A percentile compares a stretch with the other conserved stretches of the same genome.
phyloP scores from a whole-genome alignment of 106 monocot species.

The Ottelia alismoides region DNA sequence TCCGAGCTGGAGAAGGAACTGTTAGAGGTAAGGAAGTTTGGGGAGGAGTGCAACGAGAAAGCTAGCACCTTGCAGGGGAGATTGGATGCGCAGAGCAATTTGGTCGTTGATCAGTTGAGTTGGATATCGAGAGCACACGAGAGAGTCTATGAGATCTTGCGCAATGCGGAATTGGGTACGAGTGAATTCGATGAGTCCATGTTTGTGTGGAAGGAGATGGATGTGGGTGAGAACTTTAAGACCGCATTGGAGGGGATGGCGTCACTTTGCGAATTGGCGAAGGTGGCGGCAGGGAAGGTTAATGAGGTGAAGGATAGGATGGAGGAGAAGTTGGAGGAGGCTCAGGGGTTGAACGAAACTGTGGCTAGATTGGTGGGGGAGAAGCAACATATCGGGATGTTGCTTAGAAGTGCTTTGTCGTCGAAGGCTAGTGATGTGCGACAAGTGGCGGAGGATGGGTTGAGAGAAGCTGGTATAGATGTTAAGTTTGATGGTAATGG shows the following conservation, averaged over 20 bases:
- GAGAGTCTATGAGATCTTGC: slow-evolving; percentile 31
- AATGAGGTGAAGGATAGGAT: slow-evolving; percentile 24
- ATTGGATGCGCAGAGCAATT: too few relatives aligned
- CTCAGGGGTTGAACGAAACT: slow-evolving; percentile 29
- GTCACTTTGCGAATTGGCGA: slow-evolving; percentile 48
- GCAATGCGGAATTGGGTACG: slow-evolving; percentile 15
- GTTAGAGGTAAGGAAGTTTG: too few relatives aligned
- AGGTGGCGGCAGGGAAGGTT: slow-evolving; percentile 49
- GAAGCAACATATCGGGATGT: slow-evolving; percentile 76
- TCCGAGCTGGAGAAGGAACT: too few relatives aligned
- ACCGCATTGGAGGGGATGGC: slow-evolving; percentile 36
- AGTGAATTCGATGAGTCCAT: slow-evolving; percentile 32
- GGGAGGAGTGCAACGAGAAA: too few relatives aligned
- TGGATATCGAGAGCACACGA: slow-evolving; percentile 48
- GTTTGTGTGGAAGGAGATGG: slow-evolving; percentile 72
- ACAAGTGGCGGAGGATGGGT: slow-evolving; percentile 70
- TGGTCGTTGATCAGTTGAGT: slow-evolving; percentile 67
- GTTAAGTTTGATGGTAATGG: slow-evolving; percentile 28
- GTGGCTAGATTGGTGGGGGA: slow-evolving; percentile 46
- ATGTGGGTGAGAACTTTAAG: slow-evolving; percentile 50
- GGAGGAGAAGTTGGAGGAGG: slow-evolving; percentile 28
- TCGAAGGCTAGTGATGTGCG: slow-evolving; percentile 54
- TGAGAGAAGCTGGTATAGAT: slow-evolving; percentile 70
- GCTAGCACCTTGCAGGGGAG: too few relatives aligned
- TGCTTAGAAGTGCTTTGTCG: slow-evolving; percentile 76